Evolutionary conservation across 768 basidiomycete genomes (phyloP), one percentile per base, ranked within the genome.

Genomic region (Tricholoma sp.): DNA sequence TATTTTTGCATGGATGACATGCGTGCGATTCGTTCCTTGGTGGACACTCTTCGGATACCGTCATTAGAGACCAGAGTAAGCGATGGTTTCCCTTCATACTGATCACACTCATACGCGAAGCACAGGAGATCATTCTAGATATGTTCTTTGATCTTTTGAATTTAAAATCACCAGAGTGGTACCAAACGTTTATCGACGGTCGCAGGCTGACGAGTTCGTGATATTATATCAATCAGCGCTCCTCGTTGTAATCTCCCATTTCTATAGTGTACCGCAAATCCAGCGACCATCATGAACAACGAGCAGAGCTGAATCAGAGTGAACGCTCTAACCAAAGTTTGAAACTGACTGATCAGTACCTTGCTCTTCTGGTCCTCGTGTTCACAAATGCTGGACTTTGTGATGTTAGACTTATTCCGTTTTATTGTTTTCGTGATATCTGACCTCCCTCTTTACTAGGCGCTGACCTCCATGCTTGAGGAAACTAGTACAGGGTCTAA

Each of bases 71-170:
- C 90, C 50, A 78, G 94, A 68, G 95, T 94, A 68, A 60, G 84
- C 63, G 24, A 29, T 16, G 54, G 45, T 14, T 18, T 35, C 16
- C 55, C 52, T 10, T 54, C 52, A 51, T 9, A 31, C 52, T 53
- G 18, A 50, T n/a, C 22, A 16, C 52, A 18, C 19, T 57, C 3
- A 21, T 32, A 54, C 11, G n/a, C 29, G 41, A 21, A 1, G 46
- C 66, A 16, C 63, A 97, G 95, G 96, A 98, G 76, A 83, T 94
- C 29, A 78, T 98, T 34, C 76, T 98, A 53, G 93, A 98, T 63
- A 88, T 97, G 83, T 89, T 98, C 64, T 98, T 98, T 64, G 90
- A 92, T 59, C 78, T 95, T 16, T 74, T 99, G 18, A 91, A 94
- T 56, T 95, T 98, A 71, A 91, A 91, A 69, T 82, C 89, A 0